These are phyloP conservation scores for Tuber umbilicatum DNA, from an alignment of 495 filamentous ascomycete genomes.

Conservation along the genomic window DNA sequence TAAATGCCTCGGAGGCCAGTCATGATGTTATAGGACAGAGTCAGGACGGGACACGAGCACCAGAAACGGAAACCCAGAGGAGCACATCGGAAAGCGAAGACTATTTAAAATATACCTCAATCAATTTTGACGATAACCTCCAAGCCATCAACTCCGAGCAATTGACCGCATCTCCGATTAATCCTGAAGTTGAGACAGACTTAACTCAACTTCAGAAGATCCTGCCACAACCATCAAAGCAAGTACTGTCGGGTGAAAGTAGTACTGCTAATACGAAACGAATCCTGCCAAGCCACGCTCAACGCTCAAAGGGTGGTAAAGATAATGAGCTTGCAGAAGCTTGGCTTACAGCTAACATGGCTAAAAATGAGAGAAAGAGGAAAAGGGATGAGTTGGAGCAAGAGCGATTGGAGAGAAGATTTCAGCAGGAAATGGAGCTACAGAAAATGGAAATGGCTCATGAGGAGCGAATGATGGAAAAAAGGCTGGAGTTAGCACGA, in stretches of 20 bases:
- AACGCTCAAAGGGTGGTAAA: not conserved
- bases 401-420: not conserved
- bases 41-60: too few relatives aligned
- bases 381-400: not conserved
- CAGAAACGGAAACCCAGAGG: too few relatives aligned
- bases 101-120: too few relatives aligned
- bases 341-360: not conserved
- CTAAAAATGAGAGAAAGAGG: not conserved
- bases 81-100: too few relatives aligned
- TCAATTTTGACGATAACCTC: too few relatives aligned
- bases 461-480: not conserved
- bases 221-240: too few relatives aligned
- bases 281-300: not conserved
- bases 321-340: not conserved
- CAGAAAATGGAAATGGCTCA: not conserved
- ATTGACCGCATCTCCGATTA: too few relatives aligned
- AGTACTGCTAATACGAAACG: not conserved
- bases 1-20: too few relatives aligned
- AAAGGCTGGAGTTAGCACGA: not conserved
- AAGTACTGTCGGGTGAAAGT: not conserved
- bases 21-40: too few relatives aligned
- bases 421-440: not conserved
- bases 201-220: too few relatives aligned
- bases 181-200: too few relatives aligned
- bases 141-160: too few relatives aligned